phyloP scores from a whole-genome alignment of 306 rosid genomes.

The Corylus heterophylla region DNA sequence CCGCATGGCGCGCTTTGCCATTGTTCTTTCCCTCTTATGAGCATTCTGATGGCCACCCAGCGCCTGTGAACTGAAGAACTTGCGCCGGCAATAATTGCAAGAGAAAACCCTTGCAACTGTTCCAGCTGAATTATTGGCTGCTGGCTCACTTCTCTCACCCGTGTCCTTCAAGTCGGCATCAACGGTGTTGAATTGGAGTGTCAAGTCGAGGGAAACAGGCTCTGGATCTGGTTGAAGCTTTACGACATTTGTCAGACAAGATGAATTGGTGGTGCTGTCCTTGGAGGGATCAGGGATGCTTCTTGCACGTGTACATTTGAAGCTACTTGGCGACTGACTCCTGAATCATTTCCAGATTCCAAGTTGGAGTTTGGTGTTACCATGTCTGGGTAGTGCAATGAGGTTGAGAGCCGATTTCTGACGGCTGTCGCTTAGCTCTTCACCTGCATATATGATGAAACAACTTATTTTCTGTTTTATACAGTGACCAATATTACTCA shows the following conservation, averaged over 20 bases:
- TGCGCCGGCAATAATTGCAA: constrained; percentile 82
- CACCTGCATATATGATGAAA: constrained; percentile 34
- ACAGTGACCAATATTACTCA: not conserved
- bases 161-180: constrained; percentile 45
- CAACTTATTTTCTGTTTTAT: constrained; percentile 19
- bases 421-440: constrained; percentile 22
- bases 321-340: constrained; percentile 49
- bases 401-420: constrained; percentile 23
- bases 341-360: constrained; percentile 49
- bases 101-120: constrained; percentile 67
- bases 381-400: constrained; percentile 42
- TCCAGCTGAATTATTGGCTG: constrained; percentile 37
- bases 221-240: constrained; percentile 39
- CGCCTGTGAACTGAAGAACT: constrained; percentile 92
- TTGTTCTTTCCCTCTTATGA: constrained; percentile 86
- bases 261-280: constrained; percentile 53
- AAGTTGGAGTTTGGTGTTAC: constrained; percentile 58
- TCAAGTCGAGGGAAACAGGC: constrained; percentile 57
- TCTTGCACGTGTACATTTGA: constrained; percentile 43
- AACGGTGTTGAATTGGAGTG: constrained; percentile 50
- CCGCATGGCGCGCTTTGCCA: constrained; percentile 83
- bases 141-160: constrained; percentile 45
- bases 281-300: constrained; percentile 48
- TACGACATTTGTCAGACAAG: constrained; percentile 46
- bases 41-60: constrained; percentile 94